Evolutionary conservation across 1,139 yeast species (phyloP), one percentile per base, ranked within the genome.

Genomic region (Kazachstania sp.): DNA sequence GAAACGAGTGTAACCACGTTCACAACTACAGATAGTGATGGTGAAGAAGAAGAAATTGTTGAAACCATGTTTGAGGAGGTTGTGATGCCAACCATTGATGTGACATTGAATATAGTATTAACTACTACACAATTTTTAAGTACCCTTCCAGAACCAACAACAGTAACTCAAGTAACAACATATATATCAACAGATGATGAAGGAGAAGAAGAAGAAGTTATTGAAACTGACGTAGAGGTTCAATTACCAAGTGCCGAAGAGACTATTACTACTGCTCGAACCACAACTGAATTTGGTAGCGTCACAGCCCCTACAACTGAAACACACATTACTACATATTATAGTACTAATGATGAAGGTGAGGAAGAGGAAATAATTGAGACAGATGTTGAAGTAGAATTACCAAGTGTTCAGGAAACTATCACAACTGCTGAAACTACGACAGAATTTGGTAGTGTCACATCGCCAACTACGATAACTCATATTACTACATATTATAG

Each of bases 161-260:
- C 20, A n/a, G 18, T 13, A 9, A 37, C 39, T 15, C 39, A 37
- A 4, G 29, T 37, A 9, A 37, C 39, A 13, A 37, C 39, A 3
- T 19, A 19, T n/a, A n/a, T 18, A 3, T 23, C 39, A 4, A 37
- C 39, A 8, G 39, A 37, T 7, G 39, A 37, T 18, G 39, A 37
- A 2, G 39, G 39, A 3, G 39, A 37, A 12, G 39, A 37, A 8
- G 39, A 37, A 11, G 39, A 37, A 3, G 39, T 37, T 1, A 19
- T 38, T 16, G 41, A 38, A 18, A 38, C 41, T n/a, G 41, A 38
- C 12, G 32, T 38, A 11, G 41, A 38, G 20, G 31, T 38, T 13
- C 32, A 38, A 9, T 30, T 38, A 28, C 32, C 41, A 28, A 38
- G 41, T 28, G 19, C 18, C 1, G 36, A 15, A 3, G 36, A 32